Percentiles rank a stretch among this genome's conserved stretches.
phyloP scores from a whole-genome alignment of 805 yeast genomes.

The Hanseniaspora hatyaiensis region DNA sequence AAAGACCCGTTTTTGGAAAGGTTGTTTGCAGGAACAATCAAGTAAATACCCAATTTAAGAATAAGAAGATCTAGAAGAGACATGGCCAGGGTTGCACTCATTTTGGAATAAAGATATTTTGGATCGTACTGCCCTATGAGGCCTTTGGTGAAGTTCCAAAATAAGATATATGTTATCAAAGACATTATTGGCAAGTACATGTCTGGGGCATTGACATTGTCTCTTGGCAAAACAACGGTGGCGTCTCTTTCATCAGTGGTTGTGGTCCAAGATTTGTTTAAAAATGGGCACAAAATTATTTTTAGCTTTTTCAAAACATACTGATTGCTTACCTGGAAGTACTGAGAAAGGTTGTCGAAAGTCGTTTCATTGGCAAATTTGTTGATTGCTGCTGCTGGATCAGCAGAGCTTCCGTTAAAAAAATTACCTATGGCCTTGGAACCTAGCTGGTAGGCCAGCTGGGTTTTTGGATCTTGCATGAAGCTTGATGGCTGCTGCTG shows the following conservation, averaged over 20 bases:
- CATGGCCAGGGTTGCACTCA: slow-evolving; percentile 77
- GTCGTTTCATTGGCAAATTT: slow-evolving; percentile 29
- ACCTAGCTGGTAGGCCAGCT: slow-evolving; percentile 80
- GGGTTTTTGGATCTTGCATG: slow-evolving; percentile 67
- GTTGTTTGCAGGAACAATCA: slow-evolving; percentile 34
- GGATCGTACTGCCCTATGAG: slow-evolving; percentile 86
- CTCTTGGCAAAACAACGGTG: slow-evolving; percentile 39
- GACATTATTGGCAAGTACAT: slow-evolving; percentile 93
- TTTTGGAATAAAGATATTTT: slow-evolving; percentile 72
- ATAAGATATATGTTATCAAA: slow-evolving; percentile 68
- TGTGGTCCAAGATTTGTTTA: slow-evolving; percentile 74
- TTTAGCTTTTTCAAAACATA: slow-evolving; percentile 67
- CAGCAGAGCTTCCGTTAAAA: slow-evolving; percentile 18
- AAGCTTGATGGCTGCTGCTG: slow-evolving; percentile 26
- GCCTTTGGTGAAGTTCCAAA: slow-evolving; percentile 78
- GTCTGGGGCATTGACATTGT: slow-evolving; percentile 91
- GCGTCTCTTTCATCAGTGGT: slow-evolving; percentile 20
- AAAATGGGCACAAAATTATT: slow-evolving; percentile 74
- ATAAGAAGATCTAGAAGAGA: slow-evolving; percentile 63
- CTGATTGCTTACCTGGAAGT: slow-evolving; percentile 81
- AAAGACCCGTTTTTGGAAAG: slow-evolving; percentile 32
- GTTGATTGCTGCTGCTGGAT: slow-evolving; percentile 41
- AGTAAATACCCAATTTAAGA: slow-evolving; percentile 70
- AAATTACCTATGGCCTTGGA: slow-evolving; percentile 53
- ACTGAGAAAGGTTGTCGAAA: slow-evolving; percentile 54